phyloP scores from a whole-genome alignment of 371 early-diverging fungal genomes.

The Mortierella polycephala region DNA sequence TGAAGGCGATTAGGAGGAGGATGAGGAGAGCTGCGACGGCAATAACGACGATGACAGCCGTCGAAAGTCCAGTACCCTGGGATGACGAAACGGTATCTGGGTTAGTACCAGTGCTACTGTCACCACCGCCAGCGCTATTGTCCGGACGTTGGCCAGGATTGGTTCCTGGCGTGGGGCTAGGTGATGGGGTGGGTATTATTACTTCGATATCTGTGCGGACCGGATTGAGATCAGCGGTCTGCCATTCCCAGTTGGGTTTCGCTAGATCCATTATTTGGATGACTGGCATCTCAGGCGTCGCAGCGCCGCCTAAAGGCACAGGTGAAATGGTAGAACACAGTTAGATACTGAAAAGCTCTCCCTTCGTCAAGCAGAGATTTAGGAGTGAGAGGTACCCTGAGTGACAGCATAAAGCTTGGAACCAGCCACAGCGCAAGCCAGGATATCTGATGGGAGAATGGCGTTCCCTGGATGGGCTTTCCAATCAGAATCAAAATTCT shows the following conservation, averaged over 20 bases:
- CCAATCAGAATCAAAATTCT: too few relatives aligned
- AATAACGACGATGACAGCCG: conserved; percentile 11
- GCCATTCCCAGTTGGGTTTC: conserved; percentile 16
- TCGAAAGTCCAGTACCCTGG: conserved; percentile 3
- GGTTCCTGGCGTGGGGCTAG: too few relatives aligned
- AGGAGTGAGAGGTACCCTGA: conserved; percentile 19
- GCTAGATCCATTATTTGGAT: conserved; percentile 11
- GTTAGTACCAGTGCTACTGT: background rate
- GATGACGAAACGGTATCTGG: background rate
- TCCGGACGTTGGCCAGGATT: too few relatives aligned
- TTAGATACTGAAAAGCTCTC: background rate
- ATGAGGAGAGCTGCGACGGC: background rate
- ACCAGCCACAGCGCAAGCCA: conserved; percentile 17
- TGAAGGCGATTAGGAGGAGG: background rate
- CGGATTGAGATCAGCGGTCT: background rate
- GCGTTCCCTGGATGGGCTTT: background rate
- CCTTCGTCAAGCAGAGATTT: background rate
- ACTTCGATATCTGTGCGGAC: too few relatives aligned
- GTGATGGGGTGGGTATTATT: too few relatives aligned
- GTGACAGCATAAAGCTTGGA: conserved; percentile 24
- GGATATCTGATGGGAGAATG: conserved; percentile 12
- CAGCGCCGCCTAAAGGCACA: background rate
- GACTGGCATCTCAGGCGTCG: conserved; percentile 5
- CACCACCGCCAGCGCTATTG: background rate
- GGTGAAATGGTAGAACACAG: background rate